Percentiles rank a stretch among this genome's conserved stretches.
Conservation (phyloP, 202 grass and related monocot genomes). For the Panicum hallii region DNA sequence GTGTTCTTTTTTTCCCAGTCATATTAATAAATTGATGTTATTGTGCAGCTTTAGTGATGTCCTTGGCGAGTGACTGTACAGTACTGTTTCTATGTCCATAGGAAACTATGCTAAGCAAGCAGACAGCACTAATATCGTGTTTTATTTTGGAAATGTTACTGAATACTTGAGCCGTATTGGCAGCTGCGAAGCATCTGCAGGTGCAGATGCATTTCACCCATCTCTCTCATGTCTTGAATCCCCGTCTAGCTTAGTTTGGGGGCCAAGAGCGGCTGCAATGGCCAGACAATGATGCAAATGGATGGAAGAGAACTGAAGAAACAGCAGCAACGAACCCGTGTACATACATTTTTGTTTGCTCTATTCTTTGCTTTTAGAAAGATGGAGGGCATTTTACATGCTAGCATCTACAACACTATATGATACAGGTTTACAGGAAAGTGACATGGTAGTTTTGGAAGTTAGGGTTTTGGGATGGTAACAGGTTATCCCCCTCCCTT, state of each 20-base stretch:
- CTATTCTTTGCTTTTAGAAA: conserved; percentile 75
- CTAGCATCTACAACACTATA: conserved; percentile 49
- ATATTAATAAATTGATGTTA: conserved; percentile 13
- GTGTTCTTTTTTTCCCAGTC: neutral
- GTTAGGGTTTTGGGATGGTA: conserved; percentile 51
- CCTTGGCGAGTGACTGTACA: conserved; percentile 50
- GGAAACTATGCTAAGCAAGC: conserved; percentile 42
- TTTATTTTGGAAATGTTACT: conserved; percentile 29
- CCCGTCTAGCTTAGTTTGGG: conserved; percentile 4
- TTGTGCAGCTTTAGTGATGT: conserved; percentile 52
- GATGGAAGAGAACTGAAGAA: conserved; percentile 32
- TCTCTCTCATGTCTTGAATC: neutral
- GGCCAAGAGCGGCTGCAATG: conserved; percentile 10
- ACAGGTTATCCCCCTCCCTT: conserved; percentile 35
- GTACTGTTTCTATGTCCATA: conserved; percentile 42
- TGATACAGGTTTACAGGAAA: conserved; percentile 57
- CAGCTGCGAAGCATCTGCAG: conserved; percentile 23
- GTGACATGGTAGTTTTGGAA: conserved; percentile 51
- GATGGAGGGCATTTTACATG: conserved; percentile 55
- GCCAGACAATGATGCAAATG: neutral
- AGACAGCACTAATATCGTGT: conserved; percentile 23
- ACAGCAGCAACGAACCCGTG: conserved; percentile 40
- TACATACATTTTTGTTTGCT: conserved; percentile 71
- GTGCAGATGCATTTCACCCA: neutral
- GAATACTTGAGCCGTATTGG: conserved; percentile 27